Percentiles rank a stretch among this genome's conserved stretches.
Evolutionary conservation across 768 basidiomycete species (phyloP).

Genomic region (Mycena crocata): DNA sequence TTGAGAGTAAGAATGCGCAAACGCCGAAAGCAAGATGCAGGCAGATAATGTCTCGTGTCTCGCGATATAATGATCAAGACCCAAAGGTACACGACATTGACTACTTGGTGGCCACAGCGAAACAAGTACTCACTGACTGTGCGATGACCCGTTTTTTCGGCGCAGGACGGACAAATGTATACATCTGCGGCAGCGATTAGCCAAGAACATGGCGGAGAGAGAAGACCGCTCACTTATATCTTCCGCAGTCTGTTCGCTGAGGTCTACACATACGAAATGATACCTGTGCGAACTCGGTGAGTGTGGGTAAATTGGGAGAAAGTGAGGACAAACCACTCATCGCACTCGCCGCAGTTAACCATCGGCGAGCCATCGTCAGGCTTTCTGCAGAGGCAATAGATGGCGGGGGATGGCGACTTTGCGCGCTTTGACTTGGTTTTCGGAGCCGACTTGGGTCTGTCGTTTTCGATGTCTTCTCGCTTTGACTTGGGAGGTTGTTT

Average conservation of each 20-base stretch:
- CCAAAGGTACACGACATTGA: conserved; percentile 30
- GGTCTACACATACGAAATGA: conserved; percentile 82
- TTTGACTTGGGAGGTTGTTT: conserved; percentile 10
- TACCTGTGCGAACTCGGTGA: conserved; percentile 62
- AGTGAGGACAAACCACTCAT: conserved; percentile 68
- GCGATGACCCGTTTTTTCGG: conserved; percentile 68
- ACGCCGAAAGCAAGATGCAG: conserved; percentile 41
- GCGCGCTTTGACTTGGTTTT: conserved; percentile 29
- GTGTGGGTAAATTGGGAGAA: conserved; percentile 4
- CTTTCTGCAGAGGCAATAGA: conserved; percentile 73
- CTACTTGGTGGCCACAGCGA: conserved; percentile 38
- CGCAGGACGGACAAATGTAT: conserved; percentile 63
- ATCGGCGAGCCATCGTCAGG: conserved; percentile 85
- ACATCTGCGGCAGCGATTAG: conserved; percentile 25
- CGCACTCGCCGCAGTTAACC: conserved; percentile 80
- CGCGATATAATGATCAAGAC: conserved; percentile 33
- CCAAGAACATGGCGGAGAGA: conserved; percentile 8
- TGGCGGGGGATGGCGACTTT: conserved; percentile 34
- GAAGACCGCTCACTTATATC: conserved; percentile 75
- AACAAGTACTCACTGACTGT: conserved; percentile 81
- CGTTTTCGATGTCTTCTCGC: conserved; percentile 30
- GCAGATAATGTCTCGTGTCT: conserved; percentile 32
- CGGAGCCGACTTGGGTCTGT: conserved; percentile 18
- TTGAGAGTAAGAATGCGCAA: conserved; percentile 42
- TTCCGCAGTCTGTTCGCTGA: conserved; percentile 73